Evolutionary conservation across 2,329 filamentous ascomycete genomes (phyloP), one percentile per base, ranked within the genome.

Genomic region (Epichloe bromicola): DNA sequence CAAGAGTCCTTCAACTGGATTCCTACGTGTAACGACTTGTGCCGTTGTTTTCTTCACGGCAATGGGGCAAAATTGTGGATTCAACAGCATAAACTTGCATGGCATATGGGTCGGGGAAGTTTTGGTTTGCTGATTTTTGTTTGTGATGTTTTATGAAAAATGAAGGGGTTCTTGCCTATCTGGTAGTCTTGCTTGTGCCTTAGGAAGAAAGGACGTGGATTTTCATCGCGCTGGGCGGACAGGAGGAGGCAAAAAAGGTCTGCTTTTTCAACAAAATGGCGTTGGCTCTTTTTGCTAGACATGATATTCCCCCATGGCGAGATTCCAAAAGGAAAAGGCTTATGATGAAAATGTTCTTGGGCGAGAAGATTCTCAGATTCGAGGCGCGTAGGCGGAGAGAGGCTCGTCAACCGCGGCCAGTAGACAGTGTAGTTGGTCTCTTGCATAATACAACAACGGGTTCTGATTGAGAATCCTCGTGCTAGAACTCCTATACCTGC

Each of bases 391-490:
- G 43, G 49, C 49, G 55, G 52, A 53, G 49, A 52, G 55, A 54
- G 61, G 63, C 67, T 67, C 70, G 68, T 72, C 70, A 72, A 72
- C 70, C 70, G 69, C 60, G 69, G 68, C 62, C 63, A 56, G 53
- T 46, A 51, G 33, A 48, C 38, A 40, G 59, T 58, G 59, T 57
- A 61, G 58, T 60, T 59, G 48, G 41, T 53, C 44, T 46, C 46
- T 44, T 41, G 5, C 19, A 38, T 46, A 17, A n/a, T 17, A 37
- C 19, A 46, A 39, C 20, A 36, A 39, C 34, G 34, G 36, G n/a
- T 26, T 43, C 33, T 36, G 3, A 38, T 17, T 19, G 33, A 8
- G 48, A 37, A 37, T 2, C 43, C 8, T 10, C 26, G 10, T 30
- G 8, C 26, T 10, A 30, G 0, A 30, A 30, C 8, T 30, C 26